Evolutionary conservation across 306 rosid genomes (phyloP).

Genomic region (Biancaea sappan): DNA sequence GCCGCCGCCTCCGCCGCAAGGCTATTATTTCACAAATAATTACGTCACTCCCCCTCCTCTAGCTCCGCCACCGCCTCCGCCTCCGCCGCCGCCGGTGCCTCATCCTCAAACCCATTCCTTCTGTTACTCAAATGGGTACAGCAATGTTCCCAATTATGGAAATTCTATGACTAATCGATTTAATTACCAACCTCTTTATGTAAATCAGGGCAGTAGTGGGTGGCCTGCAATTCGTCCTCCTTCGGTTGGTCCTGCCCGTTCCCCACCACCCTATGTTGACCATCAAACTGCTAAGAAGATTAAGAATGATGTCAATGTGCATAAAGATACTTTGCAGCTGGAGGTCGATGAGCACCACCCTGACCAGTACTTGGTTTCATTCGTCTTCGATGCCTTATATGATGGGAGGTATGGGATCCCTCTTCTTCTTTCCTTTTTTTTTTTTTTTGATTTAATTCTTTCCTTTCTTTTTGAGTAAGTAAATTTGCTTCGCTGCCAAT

Average conservation of each 20-base stretch:
- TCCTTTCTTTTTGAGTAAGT: not conserved
- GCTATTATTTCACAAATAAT: conserved; percentile 19
- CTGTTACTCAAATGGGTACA: conserved; percentile 42
- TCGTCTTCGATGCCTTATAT: conserved; percentile 78
- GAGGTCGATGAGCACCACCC: conserved; percentile 64
- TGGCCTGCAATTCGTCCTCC: conserved; percentile 53
- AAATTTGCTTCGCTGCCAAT: not conserved
- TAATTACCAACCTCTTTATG: conserved; percentile 45
- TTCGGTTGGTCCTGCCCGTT: conserved; percentile 33
- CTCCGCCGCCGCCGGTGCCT: conserved; percentile 18
- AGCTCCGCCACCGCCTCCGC: conserved; percentile 22
- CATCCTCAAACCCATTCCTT: conserved; percentile 44
- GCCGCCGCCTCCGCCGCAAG: conserved; percentile 28
- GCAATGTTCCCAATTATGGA: conserved; percentile 36
- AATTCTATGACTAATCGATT: conserved; percentile 42
- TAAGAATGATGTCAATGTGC: conserved; percentile 74
- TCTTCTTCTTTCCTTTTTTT: not conserved
- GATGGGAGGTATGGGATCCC: conserved; percentile 67
- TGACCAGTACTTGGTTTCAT: conserved; percentile 69
- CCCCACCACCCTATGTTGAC: conserved; percentile 69
- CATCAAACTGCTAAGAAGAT: conserved; percentile 85
- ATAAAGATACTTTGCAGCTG: conserved; percentile 64
- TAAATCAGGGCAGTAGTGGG: conserved; percentile 49
- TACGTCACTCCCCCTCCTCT: conserved; percentile 33
- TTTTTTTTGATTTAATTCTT: too few relatives aligned